These are phyloP conservation scores for Hapsidospora chrysogenum DNA, from an alignment of 495 filamentous ascomycete genomes.

Conservation along the genomic window DNA sequence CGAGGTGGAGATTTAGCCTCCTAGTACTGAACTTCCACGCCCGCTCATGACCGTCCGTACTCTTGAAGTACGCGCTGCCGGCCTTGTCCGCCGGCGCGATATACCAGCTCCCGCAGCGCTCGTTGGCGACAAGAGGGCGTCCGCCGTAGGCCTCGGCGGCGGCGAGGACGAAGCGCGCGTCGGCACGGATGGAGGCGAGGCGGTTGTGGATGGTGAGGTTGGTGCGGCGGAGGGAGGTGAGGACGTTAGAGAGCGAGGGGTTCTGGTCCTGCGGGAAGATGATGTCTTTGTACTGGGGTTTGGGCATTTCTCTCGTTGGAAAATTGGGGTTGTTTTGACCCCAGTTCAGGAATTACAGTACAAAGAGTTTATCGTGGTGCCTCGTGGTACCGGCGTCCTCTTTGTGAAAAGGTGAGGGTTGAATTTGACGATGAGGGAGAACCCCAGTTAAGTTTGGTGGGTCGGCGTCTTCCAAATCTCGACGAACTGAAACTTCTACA, in stretches of 20 bases:
- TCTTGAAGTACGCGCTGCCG: conserved; percentile 86
- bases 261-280: not conserved
- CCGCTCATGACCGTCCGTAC: conserved; percentile 83
- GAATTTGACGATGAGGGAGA: too few species aligned
- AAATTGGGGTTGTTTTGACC: too few species aligned
- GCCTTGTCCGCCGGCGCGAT: conserved; percentile 47
- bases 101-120: conserved; percentile 94
- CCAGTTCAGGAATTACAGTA: too few species aligned
- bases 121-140: conserved; percentile 82
- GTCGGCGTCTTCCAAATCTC: too few species aligned
- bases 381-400: too few species aligned
- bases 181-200: conserved; percentile 51
- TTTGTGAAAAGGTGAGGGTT: too few species aligned
- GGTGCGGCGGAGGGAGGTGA: conserved; percentile 46
- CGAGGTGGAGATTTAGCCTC: conserved; percentile 67
- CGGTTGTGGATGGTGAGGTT: conserved; percentile 70
- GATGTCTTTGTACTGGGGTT: not conserved
- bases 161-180: conserved; percentile 47
- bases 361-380: too few species aligned
- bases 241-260: conserved; percentile 22
- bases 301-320: not conserved
- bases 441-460: too few species aligned
- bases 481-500: too few species aligned
- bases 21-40: conserved; percentile 79
- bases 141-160: conserved; percentile 26